phyloP scores from a whole-genome alignment of 2,329 filamentous ascomycete genomes.

The Ascochyta lentis region DNA sequence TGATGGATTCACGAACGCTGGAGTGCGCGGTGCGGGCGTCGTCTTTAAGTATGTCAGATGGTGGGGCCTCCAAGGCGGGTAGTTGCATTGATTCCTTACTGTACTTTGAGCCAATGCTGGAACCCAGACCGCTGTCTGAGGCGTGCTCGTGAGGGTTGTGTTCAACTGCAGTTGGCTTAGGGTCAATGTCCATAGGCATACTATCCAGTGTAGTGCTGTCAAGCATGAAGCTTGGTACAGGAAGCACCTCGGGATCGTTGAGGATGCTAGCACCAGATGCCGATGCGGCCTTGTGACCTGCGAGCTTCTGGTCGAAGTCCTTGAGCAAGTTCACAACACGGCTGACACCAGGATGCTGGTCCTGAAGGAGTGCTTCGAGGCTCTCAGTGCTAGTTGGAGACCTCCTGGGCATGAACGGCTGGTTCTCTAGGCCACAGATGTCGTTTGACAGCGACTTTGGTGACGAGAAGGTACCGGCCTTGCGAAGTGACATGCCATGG shows the following conservation, averaged over 20 bases:
- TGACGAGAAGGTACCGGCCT: slow-evolving; percentile 58
- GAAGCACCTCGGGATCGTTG: slow-evolving; percentile 57
- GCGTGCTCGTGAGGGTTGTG: slow-evolving; percentile 66
- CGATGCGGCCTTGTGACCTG: slow-evolving; percentile 43
- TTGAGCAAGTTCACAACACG: slow-evolving; percentile 54
- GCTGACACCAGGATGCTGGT: slow-evolving; percentile 49
- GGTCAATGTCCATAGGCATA: slow-evolving; percentile 49
- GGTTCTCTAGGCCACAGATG: slow-evolving; percentile 49
- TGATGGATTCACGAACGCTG: slow-evolving; percentile 44
- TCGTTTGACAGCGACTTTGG: slow-evolving; percentile 48
- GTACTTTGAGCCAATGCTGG: slow-evolving; percentile 69
- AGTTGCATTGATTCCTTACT: slow-evolving; percentile 42
- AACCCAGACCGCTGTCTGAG: slow-evolving; percentile 88
- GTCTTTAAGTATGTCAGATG: slow-evolving; percentile 47
- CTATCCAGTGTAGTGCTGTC: slow-evolving; percentile 44
- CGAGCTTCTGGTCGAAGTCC: slow-evolving; percentile 54
- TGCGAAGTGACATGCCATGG: slow-evolving; percentile 55
- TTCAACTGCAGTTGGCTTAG: slow-evolving; percentile 48
- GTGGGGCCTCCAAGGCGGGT: slow-evolving; percentile 23
- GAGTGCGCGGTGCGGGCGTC: slow-evolving; percentile 36
- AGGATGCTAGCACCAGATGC: slow-evolving; percentile 49
- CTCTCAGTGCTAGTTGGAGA: slow-evolving; percentile 58
- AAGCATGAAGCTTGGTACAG: slow-evolving; percentile 55
- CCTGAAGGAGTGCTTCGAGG: slow-evolving; percentile 56
- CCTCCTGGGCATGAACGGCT: slow-evolving; percentile 53